A percentile compares a stretch with the other conserved stretches of the same genome.
These are phyloP conservation scores for Moniliophthora roreri DNA, from an alignment of 1,284 basidiomycete species.

Conservation along the genomic window DNA sequence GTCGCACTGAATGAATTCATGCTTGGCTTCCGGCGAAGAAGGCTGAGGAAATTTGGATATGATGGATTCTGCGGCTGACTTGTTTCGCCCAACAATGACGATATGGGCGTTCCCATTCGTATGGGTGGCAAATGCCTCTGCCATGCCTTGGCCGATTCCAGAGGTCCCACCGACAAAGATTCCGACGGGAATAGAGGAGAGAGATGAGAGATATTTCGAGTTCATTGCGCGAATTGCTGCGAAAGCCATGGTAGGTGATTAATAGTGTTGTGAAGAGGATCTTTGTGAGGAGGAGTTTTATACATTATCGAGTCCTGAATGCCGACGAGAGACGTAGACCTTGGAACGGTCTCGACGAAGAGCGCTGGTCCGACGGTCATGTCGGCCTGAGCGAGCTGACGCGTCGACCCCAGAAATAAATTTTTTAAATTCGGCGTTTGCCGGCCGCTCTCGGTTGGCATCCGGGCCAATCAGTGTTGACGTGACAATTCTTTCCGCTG, in stretches of 20 bases:
- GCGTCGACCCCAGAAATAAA: too few species aligned
- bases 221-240: conserved; percentile 33
- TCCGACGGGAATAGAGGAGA: conserved; percentile 35
- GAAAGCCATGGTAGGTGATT: conserved; percentile 17
- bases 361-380: too few species aligned
- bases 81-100: conserved; percentile 46
- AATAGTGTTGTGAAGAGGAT: too few species aligned
- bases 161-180: conserved; percentile 49
- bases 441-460: too few species aligned
- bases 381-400: too few species aligned
- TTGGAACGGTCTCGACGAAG: too few species aligned
- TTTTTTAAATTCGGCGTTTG: too few species aligned
- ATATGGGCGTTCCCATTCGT: conserved; percentile 42
- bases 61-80: conserved; percentile 38
- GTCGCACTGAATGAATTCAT: conserved; percentile 47
- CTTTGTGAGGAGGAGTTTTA: too few species aligned
- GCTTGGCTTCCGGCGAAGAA: conserved; percentile 19
- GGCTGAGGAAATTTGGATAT: conserved; percentile 36
- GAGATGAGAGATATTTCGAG: conserved; percentile 23
- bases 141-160: conserved; percentile 45
- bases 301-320: too few species aligned
- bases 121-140: conserved; percentile 34
- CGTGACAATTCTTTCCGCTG: too few species aligned
- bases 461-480: too few species aligned
- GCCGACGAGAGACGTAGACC: too few species aligned